A percentile compares a stretch with the other conserved stretches of the same genome.
These are phyloP conservation scores for Vicia villosa DNA, from an alignment of 306 rosid genomes.

Conservation along the genomic window DNA sequence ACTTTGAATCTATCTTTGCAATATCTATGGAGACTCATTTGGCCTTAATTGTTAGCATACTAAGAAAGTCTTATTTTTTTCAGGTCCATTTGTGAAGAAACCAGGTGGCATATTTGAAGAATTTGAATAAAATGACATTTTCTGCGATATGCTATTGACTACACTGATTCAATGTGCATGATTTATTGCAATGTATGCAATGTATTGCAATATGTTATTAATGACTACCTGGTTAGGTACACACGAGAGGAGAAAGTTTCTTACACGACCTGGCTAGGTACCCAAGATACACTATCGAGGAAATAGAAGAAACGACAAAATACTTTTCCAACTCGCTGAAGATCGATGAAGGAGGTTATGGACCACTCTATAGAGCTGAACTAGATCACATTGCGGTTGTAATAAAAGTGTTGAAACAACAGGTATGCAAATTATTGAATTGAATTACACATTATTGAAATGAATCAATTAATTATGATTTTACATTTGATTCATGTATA, in stretches of 20 bases:
- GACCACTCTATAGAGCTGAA: constrained; percentile 70
- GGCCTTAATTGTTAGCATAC: too few species aligned
- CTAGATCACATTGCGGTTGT: constrained; percentile 84
- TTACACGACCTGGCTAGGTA: constrained; percentile 46
- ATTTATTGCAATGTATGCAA: too few species aligned
- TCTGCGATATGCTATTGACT: too few species aligned
- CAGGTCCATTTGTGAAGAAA: too few species aligned
- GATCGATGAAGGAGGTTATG: constrained; percentile 93
- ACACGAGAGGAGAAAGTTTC: constrained; percentile 16
- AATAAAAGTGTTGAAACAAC: constrained; percentile 69
- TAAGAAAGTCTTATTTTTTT: too few species aligned
- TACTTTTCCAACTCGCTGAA: constrained; percentile 57
- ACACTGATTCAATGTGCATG: too few species aligned
- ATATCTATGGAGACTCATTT: too few species aligned
- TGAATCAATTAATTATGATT: not conserved
- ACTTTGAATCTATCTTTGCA: too few species aligned
- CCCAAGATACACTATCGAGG: constrained; percentile 67
- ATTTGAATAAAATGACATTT: too few species aligned
- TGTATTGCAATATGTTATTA: too few species aligned
- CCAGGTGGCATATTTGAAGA: too few species aligned
- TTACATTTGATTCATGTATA: constrained; percentile 44
- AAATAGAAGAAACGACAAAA: constrained; percentile 73
- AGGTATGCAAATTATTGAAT: constrained; percentile 50
- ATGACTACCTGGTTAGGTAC: too few species aligned
- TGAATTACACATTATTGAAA: not conserved